Conservation (phyloP, 306 rosid genomes). For the Trichosanthes cucumerina region DNA sequence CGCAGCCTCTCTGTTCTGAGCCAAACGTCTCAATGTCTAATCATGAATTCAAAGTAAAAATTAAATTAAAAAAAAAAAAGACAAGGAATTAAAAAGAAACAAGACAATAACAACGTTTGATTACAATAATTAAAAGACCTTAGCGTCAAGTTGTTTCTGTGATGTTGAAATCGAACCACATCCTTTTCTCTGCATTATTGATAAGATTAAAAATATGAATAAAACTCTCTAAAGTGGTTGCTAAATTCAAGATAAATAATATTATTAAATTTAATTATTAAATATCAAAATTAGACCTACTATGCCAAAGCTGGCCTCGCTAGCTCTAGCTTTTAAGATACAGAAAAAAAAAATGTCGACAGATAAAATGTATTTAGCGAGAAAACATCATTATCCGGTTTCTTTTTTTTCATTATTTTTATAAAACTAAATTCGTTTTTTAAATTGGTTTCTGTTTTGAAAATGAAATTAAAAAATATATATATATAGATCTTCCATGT, state of each 20-base stretch:
- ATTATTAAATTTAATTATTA: background rate
- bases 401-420: background rate
- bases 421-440: background rate
- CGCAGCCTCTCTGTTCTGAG: constrained; percentile 97
- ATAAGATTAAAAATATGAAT: background rate
- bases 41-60: background rate
- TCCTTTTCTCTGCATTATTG: constrained; percentile 67
- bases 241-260: background rate
- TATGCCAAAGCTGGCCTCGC: background rate
- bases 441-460: background rate
- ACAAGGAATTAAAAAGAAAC: background rate
- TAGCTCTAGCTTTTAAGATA: background rate
- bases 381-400: background rate
- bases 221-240: background rate
- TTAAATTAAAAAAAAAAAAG: background rate
- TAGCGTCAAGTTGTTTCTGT: constrained; percentile 73
- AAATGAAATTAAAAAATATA: too few relatives aligned
- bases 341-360: background rate
- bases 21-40: constrained; percentile 89
- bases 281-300: background rate
- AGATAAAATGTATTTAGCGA: background rate
- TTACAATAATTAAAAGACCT: constrained; percentile 34
- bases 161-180: constrained; percentile 75
- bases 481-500: background rate
- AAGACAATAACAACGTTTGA: background rate